Evolutionary conservation across 768 basidiomycete species (phyloP).

Genomic region (Suillus subaureus): DNA sequence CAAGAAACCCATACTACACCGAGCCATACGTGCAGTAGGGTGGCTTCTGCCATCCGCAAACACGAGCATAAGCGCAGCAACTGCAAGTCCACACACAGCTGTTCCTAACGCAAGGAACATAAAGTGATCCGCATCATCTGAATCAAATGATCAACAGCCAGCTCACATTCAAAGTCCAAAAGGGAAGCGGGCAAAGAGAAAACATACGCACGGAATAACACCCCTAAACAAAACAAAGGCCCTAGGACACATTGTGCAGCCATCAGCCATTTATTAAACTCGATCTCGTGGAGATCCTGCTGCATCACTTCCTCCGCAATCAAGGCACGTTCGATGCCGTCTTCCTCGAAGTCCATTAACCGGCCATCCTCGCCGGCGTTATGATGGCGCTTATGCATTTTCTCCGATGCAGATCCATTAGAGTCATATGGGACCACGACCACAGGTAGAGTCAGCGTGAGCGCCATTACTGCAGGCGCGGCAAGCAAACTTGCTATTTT

Average conservation of each 20-base stretch:
- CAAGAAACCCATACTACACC: conserved; percentile 90
- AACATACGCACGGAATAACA: conserved; percentile 71
- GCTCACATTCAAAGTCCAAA: not conserved
- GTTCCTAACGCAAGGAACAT: conserved; percentile 58
- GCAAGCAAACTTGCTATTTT: conserved; percentile 79
- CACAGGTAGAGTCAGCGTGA: conserved; percentile 92
- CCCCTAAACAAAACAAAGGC: conserved; percentile 72
- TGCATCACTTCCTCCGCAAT: conserved; percentile 76
- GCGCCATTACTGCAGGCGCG: conserved; percentile 79
- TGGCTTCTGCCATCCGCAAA: conserved; percentile 63
- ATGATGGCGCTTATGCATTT: conserved; percentile 15
- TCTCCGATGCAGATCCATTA: conserved; percentile 23
- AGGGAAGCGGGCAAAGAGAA: conserved; percentile 6
- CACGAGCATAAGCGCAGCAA: conserved; percentile 56
- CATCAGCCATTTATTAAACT: conserved; percentile 82
- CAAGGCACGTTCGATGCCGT: conserved; percentile 66
- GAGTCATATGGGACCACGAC: conserved; percentile 63
- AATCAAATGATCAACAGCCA: not conserved
- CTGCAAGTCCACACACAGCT: conserved; percentile 52
- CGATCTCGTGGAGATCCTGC: conserved; percentile 65
- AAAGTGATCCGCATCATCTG: conserved; percentile 50
- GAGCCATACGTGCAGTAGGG: conserved; percentile 58
- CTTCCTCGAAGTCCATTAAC: conserved; percentile 74
- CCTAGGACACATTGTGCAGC: conserved; percentile 82
- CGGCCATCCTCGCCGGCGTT: conserved; percentile 40